Conservation (phyloP, 2,329 filamentous ascomycete genomes). For the Microdochium nivale region DNA sequence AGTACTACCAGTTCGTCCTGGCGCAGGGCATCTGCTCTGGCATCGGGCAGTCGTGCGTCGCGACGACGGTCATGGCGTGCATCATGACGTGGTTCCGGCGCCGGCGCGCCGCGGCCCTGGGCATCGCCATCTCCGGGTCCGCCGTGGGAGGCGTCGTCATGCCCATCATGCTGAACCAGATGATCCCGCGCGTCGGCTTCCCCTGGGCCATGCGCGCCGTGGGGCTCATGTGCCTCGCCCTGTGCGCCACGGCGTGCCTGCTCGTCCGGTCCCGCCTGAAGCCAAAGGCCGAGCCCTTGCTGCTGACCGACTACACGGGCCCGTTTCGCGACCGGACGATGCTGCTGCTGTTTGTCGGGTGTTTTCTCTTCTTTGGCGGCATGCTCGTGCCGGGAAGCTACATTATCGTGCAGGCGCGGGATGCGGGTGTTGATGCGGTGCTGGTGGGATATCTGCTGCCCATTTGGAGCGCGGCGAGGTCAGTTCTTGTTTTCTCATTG, state of each 20-base stretch:
- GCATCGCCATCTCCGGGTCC: conserved; percentile 37
- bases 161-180: conserved; percentile 46
- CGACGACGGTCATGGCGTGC: conserved; percentile 23
- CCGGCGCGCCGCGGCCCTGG: conserved; percentile 36
- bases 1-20: conserved; percentile 32
- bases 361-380: conserved; percentile 48
- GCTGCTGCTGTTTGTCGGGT: conserved; percentile 30
- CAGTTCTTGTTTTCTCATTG: conserved; percentile 8
- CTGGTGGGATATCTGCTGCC: conserved; percentile 39
- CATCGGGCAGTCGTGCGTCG: conserved; percentile 26
- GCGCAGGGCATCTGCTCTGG: conserved; percentile 24
- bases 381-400: conserved; percentile 48
- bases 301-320: conserved; percentile 34
- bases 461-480: conserved; percentile 49
- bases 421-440: conserved; percentile 29
- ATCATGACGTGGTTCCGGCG: conserved; percentile 37
- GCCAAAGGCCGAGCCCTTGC: conserved; percentile 28
- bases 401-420: conserved; percentile 36
- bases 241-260: conserved; percentile 19
- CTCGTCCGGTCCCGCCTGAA: conserved; percentile 25
- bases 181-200: conserved; percentile 35
- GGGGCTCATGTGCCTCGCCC: conserved; percentile 25
- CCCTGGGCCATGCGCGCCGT: conserved; percentile 27
- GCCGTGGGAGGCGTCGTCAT: conserved; percentile 44
- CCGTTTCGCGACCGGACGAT: conserved; percentile 38